Conservation (phyloP, 2,329 filamentous ascomycete species). For the Drechslerella coelobrocha region DNA sequence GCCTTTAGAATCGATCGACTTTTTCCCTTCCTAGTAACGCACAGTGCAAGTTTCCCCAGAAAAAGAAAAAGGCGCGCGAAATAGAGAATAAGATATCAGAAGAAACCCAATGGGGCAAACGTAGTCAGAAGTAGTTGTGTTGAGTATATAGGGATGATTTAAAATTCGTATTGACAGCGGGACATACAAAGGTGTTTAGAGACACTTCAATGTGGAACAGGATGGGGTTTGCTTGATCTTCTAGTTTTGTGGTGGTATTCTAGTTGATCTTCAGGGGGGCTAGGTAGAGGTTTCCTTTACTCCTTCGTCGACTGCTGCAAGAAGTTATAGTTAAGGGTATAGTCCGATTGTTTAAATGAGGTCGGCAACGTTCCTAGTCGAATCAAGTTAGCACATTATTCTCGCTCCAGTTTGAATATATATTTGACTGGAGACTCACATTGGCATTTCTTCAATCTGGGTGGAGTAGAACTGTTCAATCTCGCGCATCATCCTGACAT, state of each 20-base stretch:
- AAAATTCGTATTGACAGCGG: constrained; percentile 7
- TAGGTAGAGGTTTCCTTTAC: constrained; percentile 4
- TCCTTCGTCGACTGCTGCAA: background rate
- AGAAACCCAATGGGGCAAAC: constrained; percentile 12
- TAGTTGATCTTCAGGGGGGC: background rate
- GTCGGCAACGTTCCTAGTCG: constrained; percentile 69
- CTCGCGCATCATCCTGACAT: constrained; percentile 99
- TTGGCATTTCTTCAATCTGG: constrained; percentile 99
- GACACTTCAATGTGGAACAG: background rate
- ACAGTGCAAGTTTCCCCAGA: constrained; percentile 24
- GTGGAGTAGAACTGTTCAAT: constrained; percentile 99
- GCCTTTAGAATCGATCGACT: constrained; percentile 35
- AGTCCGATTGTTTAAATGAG: constrained; percentile 67
- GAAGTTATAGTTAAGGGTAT: background rate
- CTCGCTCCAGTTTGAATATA: constrained; percentile 10
- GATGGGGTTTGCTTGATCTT: no score
- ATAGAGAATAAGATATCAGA: constrained; percentile 27
- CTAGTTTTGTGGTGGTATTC: no score
- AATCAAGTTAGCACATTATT: constrained; percentile 13
- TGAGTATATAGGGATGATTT: constrained; percentile 4
- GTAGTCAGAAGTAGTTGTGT: no score
- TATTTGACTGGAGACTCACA: constrained; percentile 73
- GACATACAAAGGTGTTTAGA: background rate
- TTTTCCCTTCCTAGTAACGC: constrained; percentile 34
- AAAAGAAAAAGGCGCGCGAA: constrained; percentile 27